Conservation (phyloP, 768 basidiomycete species). For the Lepiota brunneoincarnata region DNA sequence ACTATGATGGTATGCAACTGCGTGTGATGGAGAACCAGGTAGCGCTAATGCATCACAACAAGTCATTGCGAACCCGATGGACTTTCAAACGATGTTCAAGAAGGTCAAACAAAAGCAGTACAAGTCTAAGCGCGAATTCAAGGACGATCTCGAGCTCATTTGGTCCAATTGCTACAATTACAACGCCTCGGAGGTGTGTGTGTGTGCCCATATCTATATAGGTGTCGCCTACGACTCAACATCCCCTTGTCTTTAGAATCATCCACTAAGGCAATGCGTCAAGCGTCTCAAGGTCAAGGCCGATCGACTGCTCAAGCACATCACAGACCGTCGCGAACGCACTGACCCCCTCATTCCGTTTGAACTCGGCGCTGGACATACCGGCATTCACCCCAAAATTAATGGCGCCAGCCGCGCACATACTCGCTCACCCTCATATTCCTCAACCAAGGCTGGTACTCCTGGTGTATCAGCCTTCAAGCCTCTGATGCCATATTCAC, state of each 20-base stretch:
- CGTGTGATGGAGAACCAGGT: slow-evolving; percentile 7
- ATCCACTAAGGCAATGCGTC: slow-evolving; percentile 84
- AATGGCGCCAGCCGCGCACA: slow-evolving; percentile 41
- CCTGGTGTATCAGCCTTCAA: slow-evolving; percentile 28
- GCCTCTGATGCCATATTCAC: slow-evolving; percentile 20
- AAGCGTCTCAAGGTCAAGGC: slow-evolving; percentile 81
- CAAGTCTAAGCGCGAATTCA: slow-evolving; percentile 93
- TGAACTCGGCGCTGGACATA: slow-evolving; percentile 29
- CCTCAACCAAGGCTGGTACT: slow-evolving; percentile 23
- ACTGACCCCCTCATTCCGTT: slow-evolving; percentile 65
- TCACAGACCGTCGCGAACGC: slow-evolving; percentile 86
- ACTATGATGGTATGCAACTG: slow-evolving; percentile 73
- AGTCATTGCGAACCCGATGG: slow-evolving; percentile 97
- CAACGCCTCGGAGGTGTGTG: slow-evolving; percentile 87
- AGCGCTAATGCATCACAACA: not conserved
- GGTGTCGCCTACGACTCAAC: not conserved
- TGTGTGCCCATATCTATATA: slow-evolving; percentile 38
- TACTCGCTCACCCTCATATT: slow-evolving; percentile 37
- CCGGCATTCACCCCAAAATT: slow-evolving; percentile 29
- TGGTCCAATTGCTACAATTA: slow-evolving; percentile 96
- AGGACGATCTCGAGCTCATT: slow-evolving; percentile 91
- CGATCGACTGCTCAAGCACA: slow-evolving; percentile 80
- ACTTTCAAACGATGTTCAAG: slow-evolving; percentile 87
- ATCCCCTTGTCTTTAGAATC: slow-evolving; percentile 48
- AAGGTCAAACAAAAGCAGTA: slow-evolving; percentile 93